Conservation (phyloP, 2,329 filamentous ascomycete species). For the Pseudocercospora vitis region DNA sequence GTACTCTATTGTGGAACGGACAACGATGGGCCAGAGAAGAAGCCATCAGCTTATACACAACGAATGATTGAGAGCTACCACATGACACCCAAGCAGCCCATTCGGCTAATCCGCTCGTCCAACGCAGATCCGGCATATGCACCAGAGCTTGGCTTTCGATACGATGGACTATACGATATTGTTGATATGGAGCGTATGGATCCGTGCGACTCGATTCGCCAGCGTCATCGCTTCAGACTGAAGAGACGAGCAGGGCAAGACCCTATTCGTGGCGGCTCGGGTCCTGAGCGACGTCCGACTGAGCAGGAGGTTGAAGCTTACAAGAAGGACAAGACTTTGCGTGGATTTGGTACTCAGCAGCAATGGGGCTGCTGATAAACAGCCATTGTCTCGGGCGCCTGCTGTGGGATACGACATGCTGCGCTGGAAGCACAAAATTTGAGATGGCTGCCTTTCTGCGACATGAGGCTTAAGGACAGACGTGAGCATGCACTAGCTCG, state of each 20-base stretch:
- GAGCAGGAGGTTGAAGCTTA: slow-evolving; percentile 38
- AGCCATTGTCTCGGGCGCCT: no score
- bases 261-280: slow-evolving; percentile 47
- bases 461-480: no score
- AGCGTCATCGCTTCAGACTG: slow-evolving; percentile 52
- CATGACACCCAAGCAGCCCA: slow-evolving; percentile 37
- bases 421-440: background rate
- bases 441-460: no score
- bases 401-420: no score
- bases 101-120: slow-evolving; percentile 54
- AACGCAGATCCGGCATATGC: slow-evolving; percentile 46
- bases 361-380: background rate
- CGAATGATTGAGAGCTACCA: slow-evolving; percentile 45
- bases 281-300: slow-evolving; percentile 47
- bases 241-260: slow-evolving; percentile 46
- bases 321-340: slow-evolving; percentile 27
- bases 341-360: slow-evolving; percentile 11
- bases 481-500: no score
- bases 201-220: slow-evolving; percentile 39
- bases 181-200: slow-evolving; percentile 43
- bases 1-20: slow-evolving; percentile 57
- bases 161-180: slow-evolving; percentile 59
- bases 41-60: slow-evolving; percentile 43
- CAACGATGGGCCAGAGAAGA: slow-evolving; percentile 29
- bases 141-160: slow-evolving; percentile 53